phyloP scores from a whole-genome alignment of 1,139 yeast genomes.

The Taphrina deformans region DNA sequence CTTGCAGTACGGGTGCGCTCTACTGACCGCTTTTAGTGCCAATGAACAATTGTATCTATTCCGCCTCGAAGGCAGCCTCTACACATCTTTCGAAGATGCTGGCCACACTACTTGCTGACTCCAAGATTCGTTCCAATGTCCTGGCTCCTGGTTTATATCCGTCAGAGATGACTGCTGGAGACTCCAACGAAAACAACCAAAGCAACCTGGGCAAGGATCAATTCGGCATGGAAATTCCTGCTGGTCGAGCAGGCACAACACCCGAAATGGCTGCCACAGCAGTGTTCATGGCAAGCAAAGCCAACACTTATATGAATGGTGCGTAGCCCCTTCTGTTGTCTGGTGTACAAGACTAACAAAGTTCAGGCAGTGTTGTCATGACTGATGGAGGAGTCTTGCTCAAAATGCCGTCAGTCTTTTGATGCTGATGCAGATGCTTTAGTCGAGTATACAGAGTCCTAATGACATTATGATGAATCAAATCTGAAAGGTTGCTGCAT shows the following conservation, averaged over 20 bases:
- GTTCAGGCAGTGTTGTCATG: conserved; percentile 22
- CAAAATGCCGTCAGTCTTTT: conserved; percentile 37
- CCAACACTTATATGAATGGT: conserved; percentile 39
- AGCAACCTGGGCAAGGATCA: conserved; percentile 27
- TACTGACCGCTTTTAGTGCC: too few relatives aligned
- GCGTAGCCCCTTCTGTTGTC: too few relatives aligned
- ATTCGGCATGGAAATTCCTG: conserved; percentile 34
- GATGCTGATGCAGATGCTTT: too few relatives aligned
- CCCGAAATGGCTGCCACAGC: conserved; percentile 40
- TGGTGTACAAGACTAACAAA: neutral
- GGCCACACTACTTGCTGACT: conserved; percentile 37
- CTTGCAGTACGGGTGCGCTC: too few relatives aligned
- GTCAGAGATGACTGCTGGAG: conserved; percentile 39
- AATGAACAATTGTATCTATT: conserved; percentile 31
- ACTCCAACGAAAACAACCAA: conserved; percentile 20
- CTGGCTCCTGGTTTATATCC: conserved; percentile 39
- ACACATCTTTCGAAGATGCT: conserved; percentile 39
- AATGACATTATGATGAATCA: too few relatives aligned
- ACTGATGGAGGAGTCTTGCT: conserved; percentile 39
- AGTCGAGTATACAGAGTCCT: too few relatives aligned
- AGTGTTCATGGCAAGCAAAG: conserved; percentile 37
- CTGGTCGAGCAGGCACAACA: conserved; percentile 38
- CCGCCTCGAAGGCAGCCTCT: conserved; percentile 39
- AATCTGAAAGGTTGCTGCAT: neutral
- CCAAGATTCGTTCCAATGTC: conserved; percentile 38